Evolutionary conservation across 768 basidiomycete species (phyloP).

Genomic region (Termitomyces heimii): DNA sequence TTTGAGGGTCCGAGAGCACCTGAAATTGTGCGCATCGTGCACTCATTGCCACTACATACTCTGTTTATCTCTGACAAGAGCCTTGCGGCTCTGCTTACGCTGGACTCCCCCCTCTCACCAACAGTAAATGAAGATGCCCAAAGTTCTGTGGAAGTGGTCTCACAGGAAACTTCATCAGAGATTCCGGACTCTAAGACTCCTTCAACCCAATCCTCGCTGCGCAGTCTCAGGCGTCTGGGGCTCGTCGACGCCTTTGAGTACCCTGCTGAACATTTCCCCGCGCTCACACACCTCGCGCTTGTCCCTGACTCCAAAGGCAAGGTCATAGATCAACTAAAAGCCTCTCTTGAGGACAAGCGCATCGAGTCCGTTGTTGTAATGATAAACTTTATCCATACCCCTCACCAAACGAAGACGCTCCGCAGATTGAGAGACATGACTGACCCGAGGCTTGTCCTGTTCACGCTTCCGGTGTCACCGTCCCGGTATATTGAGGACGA

Average conservation of each 20-base stretch:
- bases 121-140: neutral
- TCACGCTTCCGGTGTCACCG: conserved; percentile 10
- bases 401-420: neutral
- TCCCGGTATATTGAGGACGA: conserved; percentile 16
- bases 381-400: conserved; percentile 3
- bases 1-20: conserved; percentile 1
- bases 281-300: conserved; percentile 11
- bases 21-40: neutral
- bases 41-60: conserved; percentile 3
- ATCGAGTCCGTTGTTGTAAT: conserved; percentile 13
- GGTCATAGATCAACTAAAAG: neutral
- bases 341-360: conserved; percentile 3
- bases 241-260: conserved; percentile 5
- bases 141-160: neutral
- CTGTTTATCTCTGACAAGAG: conserved; percentile 9
- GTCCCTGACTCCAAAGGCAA: conserved; percentile 4
- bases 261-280: conserved; percentile 9
- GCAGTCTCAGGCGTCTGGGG: conserved; percentile 4
- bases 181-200: neutral
- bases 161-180: neutral
- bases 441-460: conserved; percentile 10
- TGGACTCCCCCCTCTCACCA: neutral
- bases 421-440: conserved; percentile 5
- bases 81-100: conserved; percentile 1
- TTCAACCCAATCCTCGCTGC: conserved; percentile 1